A percentile compares a stretch with the other conserved stretches of the same genome.
phyloP scores from a whole-genome alignment of 305 asterid species.

The Fraxinus xanthoxyloides region DNA sequence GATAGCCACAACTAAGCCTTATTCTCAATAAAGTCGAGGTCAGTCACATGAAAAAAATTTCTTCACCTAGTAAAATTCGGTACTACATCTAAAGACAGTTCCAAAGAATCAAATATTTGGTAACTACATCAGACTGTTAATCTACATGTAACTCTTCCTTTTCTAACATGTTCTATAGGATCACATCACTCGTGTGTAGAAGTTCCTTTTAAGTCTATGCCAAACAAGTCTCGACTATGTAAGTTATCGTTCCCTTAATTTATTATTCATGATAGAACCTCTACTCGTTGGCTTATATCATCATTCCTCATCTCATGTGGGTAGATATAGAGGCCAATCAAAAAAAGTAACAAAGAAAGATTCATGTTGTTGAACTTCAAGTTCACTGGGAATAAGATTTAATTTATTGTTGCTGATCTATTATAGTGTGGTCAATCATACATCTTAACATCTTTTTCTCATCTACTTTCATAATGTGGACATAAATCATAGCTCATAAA shows the following conservation, averaged over 20 bases:
- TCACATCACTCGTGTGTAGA: not conserved
- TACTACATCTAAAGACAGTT: not conserved
- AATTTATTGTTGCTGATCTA: not conserved
- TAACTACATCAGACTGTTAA: not conserved
- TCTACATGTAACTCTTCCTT: not conserved
- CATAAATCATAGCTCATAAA: not conserved
- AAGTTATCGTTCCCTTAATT: not conserved
- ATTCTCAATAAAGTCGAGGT: not conserved
- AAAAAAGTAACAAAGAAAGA: not conserved
- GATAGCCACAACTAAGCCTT: not conserved
- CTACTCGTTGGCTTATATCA: not conserved
- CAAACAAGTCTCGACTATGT: not conserved
- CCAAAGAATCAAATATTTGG: not conserved
- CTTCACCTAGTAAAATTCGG: not conserved
- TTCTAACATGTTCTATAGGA: not conserved
- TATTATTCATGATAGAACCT: not conserved
- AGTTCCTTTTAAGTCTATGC: not conserved
- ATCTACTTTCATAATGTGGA: not conserved
- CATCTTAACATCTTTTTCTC: not conserved
- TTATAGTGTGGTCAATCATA: not conserved
- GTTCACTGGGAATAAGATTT: not conserved
- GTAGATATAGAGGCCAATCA: not conserved
- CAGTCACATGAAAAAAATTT: not conserved
- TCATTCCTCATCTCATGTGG: not conserved
- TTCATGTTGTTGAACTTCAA: not conserved